These are phyloP conservation scores for Rhododendron ferrugineum DNA, from an alignment of 148 eudicot species.

Conservation along the genomic window DNA sequence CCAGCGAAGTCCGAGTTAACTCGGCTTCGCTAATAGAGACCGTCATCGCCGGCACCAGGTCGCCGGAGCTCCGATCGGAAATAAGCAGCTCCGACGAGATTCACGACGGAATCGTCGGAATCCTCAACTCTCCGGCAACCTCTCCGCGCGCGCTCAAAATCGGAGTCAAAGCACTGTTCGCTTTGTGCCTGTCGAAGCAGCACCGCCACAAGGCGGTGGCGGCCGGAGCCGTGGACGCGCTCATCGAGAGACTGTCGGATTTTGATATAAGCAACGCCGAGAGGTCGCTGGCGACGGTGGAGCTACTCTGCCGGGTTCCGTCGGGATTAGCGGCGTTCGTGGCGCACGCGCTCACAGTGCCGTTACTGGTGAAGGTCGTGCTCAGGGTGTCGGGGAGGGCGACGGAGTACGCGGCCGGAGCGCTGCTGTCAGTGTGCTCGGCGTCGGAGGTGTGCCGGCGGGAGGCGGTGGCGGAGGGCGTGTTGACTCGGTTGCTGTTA, in stretches of 20 bases:
- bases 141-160: constrained; percentile 58
- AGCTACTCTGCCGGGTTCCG: constrained; percentile 63
- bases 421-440: constrained; percentile 61
- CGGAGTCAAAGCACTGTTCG: constrained; percentile 70
- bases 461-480: constrained; percentile 80
- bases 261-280: constrained; percentile 76
- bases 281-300: constrained; percentile 74
- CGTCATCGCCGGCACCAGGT: constrained; percentile 53
- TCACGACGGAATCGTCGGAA: constrained; percentile 44
- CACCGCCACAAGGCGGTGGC: constrained; percentile 62
- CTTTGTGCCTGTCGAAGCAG: constrained; percentile 60
- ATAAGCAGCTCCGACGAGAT: constrained; percentile 44
- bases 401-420: constrained; percentile 84
- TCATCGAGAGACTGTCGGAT: constrained; percentile 50
- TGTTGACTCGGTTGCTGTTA: constrained; percentile 57
- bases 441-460: constrained; percentile 48
- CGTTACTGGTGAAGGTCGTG: constrained; percentile 49
- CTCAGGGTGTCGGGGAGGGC: constrained; percentile 71
- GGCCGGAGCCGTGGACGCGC: constrained; percentile 65
- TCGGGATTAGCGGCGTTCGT: constrained; percentile 65
- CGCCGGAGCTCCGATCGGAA: constrained; percentile 48
- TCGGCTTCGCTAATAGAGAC: constrained; percentile 62
- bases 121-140: constrained; percentile 32
- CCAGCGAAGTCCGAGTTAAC: constrained; percentile 54
- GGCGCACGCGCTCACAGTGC: constrained; percentile 59